phyloP scores from a whole-genome alignment of 2,329 filamentous ascomycete genomes.

The Fusarium poae region DNA sequence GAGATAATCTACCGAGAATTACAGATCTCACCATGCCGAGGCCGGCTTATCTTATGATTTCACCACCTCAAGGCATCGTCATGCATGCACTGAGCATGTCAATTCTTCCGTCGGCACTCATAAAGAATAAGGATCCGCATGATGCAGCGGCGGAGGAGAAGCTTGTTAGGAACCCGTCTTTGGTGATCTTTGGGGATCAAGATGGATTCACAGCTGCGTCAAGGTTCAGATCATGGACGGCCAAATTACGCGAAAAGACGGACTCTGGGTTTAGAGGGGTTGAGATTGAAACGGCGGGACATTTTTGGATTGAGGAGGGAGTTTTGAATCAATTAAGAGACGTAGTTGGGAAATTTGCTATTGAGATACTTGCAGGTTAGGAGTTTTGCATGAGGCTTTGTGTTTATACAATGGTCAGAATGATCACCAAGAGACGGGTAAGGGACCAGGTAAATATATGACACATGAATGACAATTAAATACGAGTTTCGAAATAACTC shows the following conservation, averaged over 20 bases:
- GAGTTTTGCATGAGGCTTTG: neutral
- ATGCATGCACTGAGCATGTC: conserved; percentile 74
- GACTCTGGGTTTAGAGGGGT: conserved; percentile 61
- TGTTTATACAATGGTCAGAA: neutral
- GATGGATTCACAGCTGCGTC: conserved; percentile 79
- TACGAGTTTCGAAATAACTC: neutral
- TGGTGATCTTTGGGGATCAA: conserved; percentile 80
- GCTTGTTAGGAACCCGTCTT: conserved; percentile 68
- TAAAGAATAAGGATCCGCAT: conserved; percentile 43
- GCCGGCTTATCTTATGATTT: conserved; percentile 74
- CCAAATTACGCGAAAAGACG: conserved; percentile 60
- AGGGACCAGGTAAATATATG: neutral
- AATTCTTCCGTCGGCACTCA: conserved; percentile 55
- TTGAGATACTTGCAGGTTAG: conserved; percentile 33
- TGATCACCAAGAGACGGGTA: conserved; percentile 59
- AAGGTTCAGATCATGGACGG: conserved; percentile 76
- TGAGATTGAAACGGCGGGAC: conserved; percentile 67
- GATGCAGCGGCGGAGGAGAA: conserved; percentile 63
- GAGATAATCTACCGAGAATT: conserved; percentile 51
- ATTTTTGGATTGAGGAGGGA: conserved; percentile 73
- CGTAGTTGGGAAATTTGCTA: conserved; percentile 48
- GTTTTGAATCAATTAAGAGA: conserved; percentile 54
- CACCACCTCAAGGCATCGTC: conserved; percentile 72
- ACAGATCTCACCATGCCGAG: conserved; percentile 54
- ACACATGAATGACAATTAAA: neutral